Conservation (phyloP, 371 early-diverging fungal species). For the Rhizopus arrhizus region DNA sequence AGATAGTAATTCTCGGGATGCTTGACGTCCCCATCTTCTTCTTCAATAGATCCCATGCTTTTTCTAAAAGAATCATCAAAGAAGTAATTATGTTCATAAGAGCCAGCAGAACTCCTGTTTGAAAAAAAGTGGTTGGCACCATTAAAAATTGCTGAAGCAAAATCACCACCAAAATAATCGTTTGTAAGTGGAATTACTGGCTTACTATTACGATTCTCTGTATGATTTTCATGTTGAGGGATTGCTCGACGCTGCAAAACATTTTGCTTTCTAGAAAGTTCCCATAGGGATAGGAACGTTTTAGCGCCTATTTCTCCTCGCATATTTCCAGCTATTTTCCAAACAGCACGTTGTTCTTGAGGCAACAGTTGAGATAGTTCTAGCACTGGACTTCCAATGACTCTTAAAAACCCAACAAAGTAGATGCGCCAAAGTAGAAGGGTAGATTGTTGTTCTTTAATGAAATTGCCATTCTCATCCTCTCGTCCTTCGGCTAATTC, state of each 20-base stretch:
- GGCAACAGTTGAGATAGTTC: slow-evolving; percentile 62
- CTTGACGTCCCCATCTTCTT: neutral
- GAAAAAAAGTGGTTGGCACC: neutral
- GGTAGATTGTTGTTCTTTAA: slow-evolving; percentile 11
- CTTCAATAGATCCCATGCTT: neutral
- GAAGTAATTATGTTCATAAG: neutral
- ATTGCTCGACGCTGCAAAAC: neutral
- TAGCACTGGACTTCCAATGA: slow-evolving; percentile 60
- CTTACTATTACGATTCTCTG: neutral
- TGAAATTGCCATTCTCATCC: neutral
- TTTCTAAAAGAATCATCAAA: neutral
- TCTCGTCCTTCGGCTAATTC: slow-evolving; percentile 1
- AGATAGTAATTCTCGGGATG: slow-evolving; percentile 10
- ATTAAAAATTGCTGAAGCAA: neutral
- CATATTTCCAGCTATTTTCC: slow-evolving; percentile 66
- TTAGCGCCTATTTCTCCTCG: slow-evolving; percentile 62
- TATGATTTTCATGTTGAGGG: neutral
- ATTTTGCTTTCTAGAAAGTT: slow-evolving; percentile 29
- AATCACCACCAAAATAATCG: slow-evolving; percentile 12
- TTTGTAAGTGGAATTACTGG: neutral
- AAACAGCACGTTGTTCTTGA: slow-evolving; percentile 60
- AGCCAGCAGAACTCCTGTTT: neutral
- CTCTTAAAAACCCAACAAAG: slow-evolving; percentile 56
- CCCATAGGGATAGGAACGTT: slow-evolving; percentile 61
- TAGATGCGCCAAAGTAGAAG: slow-evolving; percentile 59